Evolutionary conservation across 1,284 basidiomycete species (phyloP), one percentile per base, ranked within the genome.

Genomic region (Trichosporon sp.): DNA sequence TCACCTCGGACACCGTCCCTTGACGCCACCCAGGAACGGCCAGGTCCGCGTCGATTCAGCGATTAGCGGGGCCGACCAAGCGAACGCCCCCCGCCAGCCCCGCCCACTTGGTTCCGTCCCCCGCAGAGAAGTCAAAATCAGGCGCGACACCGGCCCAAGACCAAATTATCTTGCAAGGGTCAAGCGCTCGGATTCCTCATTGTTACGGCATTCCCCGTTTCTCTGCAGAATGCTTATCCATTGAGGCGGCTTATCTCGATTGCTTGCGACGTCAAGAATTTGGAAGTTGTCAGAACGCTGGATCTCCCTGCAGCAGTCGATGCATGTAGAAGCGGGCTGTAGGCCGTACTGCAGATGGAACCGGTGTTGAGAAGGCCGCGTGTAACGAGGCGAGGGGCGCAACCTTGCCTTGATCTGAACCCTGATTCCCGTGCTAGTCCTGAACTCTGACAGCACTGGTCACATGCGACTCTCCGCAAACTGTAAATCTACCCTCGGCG

Each of bases 71-170:
- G 43, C 51, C 51, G 51, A 19, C 51, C 51, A 54, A 54, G 8
- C 51, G 19, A 54, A 10, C n/a, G 51, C 51, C 51, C 51, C 8
- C 14, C 51, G 21, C 19, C 51, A 48, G 16, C 5, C 5, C 19
- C 51, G 51, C 51, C 51, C 51, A 26, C 51, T 54, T 54, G 51
- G 19, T 54, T 54, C 51, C 51, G 51, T 61, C 56, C 56, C 56
- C 56, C 32, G 59, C 31, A 7, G 5, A 63, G 12, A 63, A 35
- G 51, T 54, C 31, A 63, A 63, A 63, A 63, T 63, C 59, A 63
- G 59, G 59, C 59, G 59, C 59, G 59, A 35, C 1, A 5, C 16
- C 3, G 59, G 31, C 56, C 59, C 59, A 37, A 35, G 59, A 59
- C 16, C 59, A n/a, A 31, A 35, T 63, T 63, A 63, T n/a, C 59